Base-by-base conservation (phyloP, 78 protist genomes). In the Polysphondylium violaceum region DNA sequence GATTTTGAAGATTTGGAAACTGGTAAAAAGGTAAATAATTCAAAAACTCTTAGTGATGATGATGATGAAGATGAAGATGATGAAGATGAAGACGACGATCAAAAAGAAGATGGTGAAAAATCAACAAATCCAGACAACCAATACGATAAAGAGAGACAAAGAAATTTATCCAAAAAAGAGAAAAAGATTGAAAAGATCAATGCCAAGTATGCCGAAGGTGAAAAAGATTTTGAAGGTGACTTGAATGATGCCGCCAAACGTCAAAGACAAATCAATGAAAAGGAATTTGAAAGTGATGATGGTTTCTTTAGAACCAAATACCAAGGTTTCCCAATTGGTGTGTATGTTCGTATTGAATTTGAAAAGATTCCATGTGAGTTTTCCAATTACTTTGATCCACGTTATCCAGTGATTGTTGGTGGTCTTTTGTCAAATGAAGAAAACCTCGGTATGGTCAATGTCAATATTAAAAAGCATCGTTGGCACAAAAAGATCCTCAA, bases 401-500 rank as follows among this genome's bases (percentile, higher is more conserved):
- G 69, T 38, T 43, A 21, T 23, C 99, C 99, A 7, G 14, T 98
- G 5, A 19, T 99, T 5, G 63, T 97, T 2, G 99, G 99, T 29
- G 99, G 98, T 8, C 71, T 99, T 41, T 89, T 79, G 25, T 1
- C 88, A 16, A 77, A 55, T 4, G 99, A 99, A 79, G 98, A 96
- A 40, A 35, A 55, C 16, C 17, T 96, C 5, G 99, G 99, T 44
- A 78, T 98, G 75, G 71, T 87, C 11, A 92, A 95, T 50, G 88
- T 83, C 29, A 71, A 98, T 14, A n/a, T 99, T 50, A 98, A 99
- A 94, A 90, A 92, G 88, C 99, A 99, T 81, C 95, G 99, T 33
- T 99, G 99, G 99, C 94, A 94, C 89, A 59, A 65, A 33, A 81
- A 85, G 77, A 92, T 97, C n/a, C 94, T 99, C 75, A 99, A 99